These are phyloP conservation scores for Fusarium sambucinum DNA, from an alignment of 2,329 filamentous ascomycete genomes.

Conservation along the genomic window DNA sequence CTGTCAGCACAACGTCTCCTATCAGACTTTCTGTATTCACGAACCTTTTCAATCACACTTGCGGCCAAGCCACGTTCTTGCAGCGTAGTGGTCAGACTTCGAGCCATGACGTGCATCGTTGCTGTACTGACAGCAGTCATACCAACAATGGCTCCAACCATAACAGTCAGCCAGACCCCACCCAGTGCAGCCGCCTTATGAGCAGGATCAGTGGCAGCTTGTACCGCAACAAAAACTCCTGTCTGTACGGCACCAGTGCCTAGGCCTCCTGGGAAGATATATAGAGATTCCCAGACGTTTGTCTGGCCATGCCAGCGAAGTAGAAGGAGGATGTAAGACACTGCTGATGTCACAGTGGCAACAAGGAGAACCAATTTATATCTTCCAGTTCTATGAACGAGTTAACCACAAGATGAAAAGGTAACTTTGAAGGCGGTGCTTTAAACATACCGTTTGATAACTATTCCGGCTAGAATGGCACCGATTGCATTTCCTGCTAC, in stretches of 20 bases:
- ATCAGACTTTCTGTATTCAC: fast-evolving
- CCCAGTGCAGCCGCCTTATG: background rate
- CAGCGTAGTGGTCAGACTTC: background rate
- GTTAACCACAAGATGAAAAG: background rate
- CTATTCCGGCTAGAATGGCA: background rate
- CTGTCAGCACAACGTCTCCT: fast-evolving
- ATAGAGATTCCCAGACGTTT: background rate
- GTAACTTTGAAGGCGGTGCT: background rate
- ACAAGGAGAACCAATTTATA: fast-evolving
- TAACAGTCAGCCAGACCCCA: background rate
- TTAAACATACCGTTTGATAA: background rate
- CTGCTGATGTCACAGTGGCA: background rate
- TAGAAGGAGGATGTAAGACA: background rate
- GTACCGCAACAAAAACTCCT: background rate
- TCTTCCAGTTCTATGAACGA: background rate
- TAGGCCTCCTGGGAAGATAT: background rate
- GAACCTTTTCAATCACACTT: background rate
- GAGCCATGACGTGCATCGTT: background rate
- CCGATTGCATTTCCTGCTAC: background rate
- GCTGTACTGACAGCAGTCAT: background rate
- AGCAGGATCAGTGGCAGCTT: background rate
- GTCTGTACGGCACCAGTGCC: background rate
- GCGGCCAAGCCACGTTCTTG: fast-evolving
- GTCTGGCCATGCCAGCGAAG: background rate
- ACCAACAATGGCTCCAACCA: background rate